A percentile compares a stretch with the other conserved stretches of the same genome.
Evolutionary conservation across 768 basidiomycete genomes (phyloP).

Genomic region (Melanogaster broomeanus): DNA sequence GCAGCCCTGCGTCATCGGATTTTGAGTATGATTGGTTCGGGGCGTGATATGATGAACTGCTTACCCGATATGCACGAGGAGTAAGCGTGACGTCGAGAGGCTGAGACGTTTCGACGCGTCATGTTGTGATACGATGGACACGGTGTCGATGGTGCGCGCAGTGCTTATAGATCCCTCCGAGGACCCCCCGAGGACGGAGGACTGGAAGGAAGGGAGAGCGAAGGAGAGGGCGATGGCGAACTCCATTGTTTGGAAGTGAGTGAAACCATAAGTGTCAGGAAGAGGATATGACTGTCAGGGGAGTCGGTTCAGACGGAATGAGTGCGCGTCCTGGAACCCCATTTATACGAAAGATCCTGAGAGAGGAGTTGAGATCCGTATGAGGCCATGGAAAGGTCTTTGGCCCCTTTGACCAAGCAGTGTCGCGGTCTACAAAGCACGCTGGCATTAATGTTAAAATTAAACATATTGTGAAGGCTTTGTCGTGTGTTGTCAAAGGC

Average conservation of each 20-base stretch:
- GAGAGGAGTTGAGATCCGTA: constrained; percentile 23
- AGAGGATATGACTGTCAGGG: constrained; percentile 3
- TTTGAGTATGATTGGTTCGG: constrained; percentile 12
- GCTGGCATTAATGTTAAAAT: constrained; percentile 20
- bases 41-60: neutral
- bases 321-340: constrained; percentile 2
- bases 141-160: constrained; percentile 20
- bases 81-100: constrained; percentile 57
- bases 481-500: constrained; percentile 27
- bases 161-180: constrained; percentile 23
- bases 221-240: neutral
- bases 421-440: constrained; percentile 16
- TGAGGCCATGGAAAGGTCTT: constrained; percentile 14
- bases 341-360: constrained; percentile 28
- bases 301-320: constrained; percentile 1
- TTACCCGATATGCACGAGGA: constrained; percentile 72
- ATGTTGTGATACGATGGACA: constrained; percentile 20
- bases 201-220: constrained; percentile 4
- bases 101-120: constrained; percentile 12
- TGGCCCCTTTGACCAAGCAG: constrained; percentile 19
- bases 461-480: constrained; percentile 23
- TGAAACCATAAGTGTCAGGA: constrained; percentile 14
- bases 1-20: constrained; percentile 55
- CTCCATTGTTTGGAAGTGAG: constrained; percentile 8
- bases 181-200: constrained; percentile 17